Conservation (phyloP, 2,329 filamentous ascomycete genomes). For the Talaromyces islandicus region DNA sequence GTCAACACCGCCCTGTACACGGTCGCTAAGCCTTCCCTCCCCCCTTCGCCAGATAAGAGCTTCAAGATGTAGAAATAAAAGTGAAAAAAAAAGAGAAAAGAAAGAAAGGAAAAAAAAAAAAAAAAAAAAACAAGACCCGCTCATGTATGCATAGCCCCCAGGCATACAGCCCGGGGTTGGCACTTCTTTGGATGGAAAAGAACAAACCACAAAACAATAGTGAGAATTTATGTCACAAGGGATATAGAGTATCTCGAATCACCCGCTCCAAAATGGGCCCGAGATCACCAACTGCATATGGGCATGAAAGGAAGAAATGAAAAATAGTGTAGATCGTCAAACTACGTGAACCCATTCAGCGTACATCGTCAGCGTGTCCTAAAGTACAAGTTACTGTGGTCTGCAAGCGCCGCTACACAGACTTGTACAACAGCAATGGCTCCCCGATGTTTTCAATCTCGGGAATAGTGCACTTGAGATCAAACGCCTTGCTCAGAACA, state of each 20-base stretch:
- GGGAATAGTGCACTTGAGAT: slow-evolving; percentile 96
- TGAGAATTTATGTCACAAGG: background rate
- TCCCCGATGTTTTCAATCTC: slow-evolving; percentile 98
- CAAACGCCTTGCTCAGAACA: slow-evolving; percentile 95
- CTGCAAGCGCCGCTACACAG: slow-evolving; percentile 27
- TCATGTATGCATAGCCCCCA: background rate
- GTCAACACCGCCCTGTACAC: slow-evolving; percentile 12
- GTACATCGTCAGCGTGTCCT: slow-evolving; percentile 23
- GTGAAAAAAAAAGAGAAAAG: too few relatives aligned
- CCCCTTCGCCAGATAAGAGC: slow-evolving; percentile 15
- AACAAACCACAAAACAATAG: background rate
- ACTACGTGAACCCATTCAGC: slow-evolving; percentile 30
- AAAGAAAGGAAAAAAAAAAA: too few relatives aligned
- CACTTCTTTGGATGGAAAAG: slow-evolving; percentile 2
- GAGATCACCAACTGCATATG: background rate
- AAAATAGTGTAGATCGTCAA: slow-evolving; percentile 12
- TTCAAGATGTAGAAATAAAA: slow-evolving; percentile 1
- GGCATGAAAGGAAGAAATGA: background rate
- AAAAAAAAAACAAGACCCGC: slow-evolving; percentile 10
- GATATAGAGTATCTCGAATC: background rate
- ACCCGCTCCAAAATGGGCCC: background rate
- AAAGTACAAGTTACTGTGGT: slow-evolving; percentile 6
- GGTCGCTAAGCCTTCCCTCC: slow-evolving; percentile 17
- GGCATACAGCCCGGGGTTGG: background rate
- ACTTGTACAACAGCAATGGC: slow-evolving; percentile 85